Evolutionary conservation across 2,329 filamentous ascomycete species (phyloP).

Genomic region (Phialophora verrucosa): DNA sequence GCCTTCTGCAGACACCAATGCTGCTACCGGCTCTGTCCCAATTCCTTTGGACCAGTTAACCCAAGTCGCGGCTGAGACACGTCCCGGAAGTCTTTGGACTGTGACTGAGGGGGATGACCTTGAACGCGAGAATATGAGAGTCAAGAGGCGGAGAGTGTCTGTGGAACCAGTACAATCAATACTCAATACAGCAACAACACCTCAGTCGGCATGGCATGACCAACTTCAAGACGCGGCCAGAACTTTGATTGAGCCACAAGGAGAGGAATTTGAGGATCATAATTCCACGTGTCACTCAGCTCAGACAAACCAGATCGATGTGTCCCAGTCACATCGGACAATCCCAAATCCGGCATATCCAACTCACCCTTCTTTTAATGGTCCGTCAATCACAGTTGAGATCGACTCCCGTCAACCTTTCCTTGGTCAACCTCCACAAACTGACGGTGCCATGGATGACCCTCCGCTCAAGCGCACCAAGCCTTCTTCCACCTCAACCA

Average conservation of each 20-base stretch:
- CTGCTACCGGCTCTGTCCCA: background rate
- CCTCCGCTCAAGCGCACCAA: constrained; percentile 9
- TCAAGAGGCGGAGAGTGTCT: constrained; percentile 33
- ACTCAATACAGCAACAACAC: background rate
- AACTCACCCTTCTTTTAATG: background rate
- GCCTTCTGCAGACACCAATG: background rate
- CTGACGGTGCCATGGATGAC: constrained; percentile 1
- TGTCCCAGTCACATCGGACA: background rate
- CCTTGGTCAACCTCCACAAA: background rate
- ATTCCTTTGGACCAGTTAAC: background rate
- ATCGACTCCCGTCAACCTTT: constrained; percentile 5
- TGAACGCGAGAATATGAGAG: constrained; percentile 26
- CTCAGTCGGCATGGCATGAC: constrained; percentile 23
- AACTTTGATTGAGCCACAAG: background rate
- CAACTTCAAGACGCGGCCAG: constrained; percentile 26
- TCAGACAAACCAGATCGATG: background rate
- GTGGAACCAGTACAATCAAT: constrained; percentile 7
- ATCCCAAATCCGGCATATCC: background rate
- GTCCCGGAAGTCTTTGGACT: background rate
- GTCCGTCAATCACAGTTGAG: constrained; percentile 4
- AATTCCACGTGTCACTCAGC: background rate
- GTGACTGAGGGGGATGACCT: constrained; percentile 13
- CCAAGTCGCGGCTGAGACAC: background rate
- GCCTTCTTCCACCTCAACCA: constrained; percentile 56
- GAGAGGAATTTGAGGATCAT: background rate